Percentiles rank a stretch among this genome's conserved stretches.
Conservation (phyloP, 2,329 filamentous ascomycete species). For the Bipolaris zeicola region DNA sequence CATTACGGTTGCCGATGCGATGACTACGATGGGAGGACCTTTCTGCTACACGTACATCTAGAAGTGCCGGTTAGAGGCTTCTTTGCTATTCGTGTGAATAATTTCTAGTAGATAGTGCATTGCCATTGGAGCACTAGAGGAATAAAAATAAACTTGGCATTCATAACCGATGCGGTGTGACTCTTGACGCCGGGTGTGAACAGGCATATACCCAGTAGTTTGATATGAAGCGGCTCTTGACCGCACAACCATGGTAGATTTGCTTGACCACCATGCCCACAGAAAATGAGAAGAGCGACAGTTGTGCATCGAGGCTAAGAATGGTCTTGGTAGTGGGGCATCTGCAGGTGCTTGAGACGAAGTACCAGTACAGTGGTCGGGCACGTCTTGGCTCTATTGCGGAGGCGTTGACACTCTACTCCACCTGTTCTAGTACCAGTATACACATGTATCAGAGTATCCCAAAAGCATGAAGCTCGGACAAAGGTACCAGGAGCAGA, state of each 20-base stretch:
- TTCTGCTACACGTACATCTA: conserved; percentile 55
- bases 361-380: not conserved
- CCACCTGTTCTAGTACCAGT: too few species aligned
- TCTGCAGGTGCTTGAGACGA: not conserved
- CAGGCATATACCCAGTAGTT: not conserved
- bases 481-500: conserved; percentile 2
- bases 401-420: too few species aligned
- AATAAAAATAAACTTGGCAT: conserved; percentile 5
- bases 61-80: not conserved
- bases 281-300: not conserved
- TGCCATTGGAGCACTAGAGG: not conserved
- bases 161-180: not conserved
- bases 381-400: not conserved
- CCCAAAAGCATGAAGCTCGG: not conserved
- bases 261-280: not conserved
- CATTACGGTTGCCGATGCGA: conserved; percentile 48
- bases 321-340: not conserved
- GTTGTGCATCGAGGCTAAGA: not conserved
- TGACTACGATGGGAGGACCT: conserved; percentile 54
- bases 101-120: conserved; percentile 4
- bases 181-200: not conserved
- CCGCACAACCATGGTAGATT: not conserved
- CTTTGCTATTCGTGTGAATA: conserved; percentile 11
- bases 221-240: not conserved
- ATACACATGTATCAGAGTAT: too few species aligned